Base-by-base conservation (phyloP, 768 basidiomycete species). In the Lenzites betulinus region DNA sequence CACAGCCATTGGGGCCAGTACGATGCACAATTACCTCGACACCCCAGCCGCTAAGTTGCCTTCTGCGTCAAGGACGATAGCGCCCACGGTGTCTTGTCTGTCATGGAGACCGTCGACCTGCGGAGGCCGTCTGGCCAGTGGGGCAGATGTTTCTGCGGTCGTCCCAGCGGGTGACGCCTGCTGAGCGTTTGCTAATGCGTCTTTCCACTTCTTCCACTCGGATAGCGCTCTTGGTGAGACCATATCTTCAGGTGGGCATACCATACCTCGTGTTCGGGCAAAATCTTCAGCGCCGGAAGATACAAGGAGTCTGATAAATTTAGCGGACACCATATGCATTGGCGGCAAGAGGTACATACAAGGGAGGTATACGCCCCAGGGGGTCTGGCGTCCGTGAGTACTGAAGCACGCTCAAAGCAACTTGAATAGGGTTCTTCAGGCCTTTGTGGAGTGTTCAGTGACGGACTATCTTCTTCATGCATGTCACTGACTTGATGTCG, bases 81-180 rank as follows among this genome's bases (percentile, higher is more conserved):
- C 90, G 16, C 92, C 92, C 7, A 93, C 92, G 0, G 92, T 93
- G 69, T 93, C 92, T 67, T 92, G 88, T 54, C 85, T 77, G 61
- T 74, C 75, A 60, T 67, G 64, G 66, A 71, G 60, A 58, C 48
- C 64, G 12, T 51, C 33, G 9, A 13, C 22, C 15, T 20, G 26
- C 63, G 26, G 43, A 35, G 51, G 43, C 39, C 38, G 22, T 23
- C 4, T 5, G 30, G 2, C 22, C 1, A 16, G 12, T 16, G 20
- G 7, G 22, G 51, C 26, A 2, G 12, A 16, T 3, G 46, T 9
- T 2, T 5, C 28, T 49, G n/a, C 1, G 3, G 47, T n/a, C n/a
- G n/a, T n/a, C n/a, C n/a, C 6, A 2, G 47, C 25, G 35, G 12
- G 7, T 33, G 20, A 23, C 11, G 28, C 18, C 43, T 22, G 36